Conservation (phyloP, 495 filamentous ascomycete species). For the Penicillium goetzii region DNA sequence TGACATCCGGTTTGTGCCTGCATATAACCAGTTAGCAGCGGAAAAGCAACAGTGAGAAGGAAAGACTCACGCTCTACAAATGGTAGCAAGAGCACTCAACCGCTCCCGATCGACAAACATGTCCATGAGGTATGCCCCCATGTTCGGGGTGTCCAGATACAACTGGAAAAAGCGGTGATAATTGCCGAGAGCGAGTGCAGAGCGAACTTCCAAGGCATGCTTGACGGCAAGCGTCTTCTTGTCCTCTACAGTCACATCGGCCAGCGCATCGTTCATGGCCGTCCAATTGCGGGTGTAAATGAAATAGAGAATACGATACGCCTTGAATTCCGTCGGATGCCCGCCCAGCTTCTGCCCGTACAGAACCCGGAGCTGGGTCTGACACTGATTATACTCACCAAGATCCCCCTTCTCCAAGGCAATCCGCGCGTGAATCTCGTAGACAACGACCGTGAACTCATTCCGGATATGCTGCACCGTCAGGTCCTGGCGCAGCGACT, state of each 20-base stretch:
- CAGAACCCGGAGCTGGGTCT: conserved; percentile 91
- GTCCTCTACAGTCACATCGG: conserved; percentile 96
- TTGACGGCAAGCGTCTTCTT: conserved; percentile 81
- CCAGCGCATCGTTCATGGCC: conserved; percentile 95
- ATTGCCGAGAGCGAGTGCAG: conserved; percentile 88
- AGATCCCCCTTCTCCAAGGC: conserved; percentile 97
- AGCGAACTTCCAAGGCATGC: conserved; percentile 90
- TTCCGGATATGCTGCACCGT: conserved; percentile 97
- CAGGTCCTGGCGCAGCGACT: conserved; percentile 96
- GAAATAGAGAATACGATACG: conserved; percentile 99
- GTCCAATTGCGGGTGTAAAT: conserved; percentile 98
- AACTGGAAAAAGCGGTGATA: conserved; percentile 97
- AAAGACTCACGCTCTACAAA: conserved; percentile 84
- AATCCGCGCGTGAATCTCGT: conserved; percentile 97
- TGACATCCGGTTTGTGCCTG: conserved; percentile 90
- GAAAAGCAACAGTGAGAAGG: neutral
- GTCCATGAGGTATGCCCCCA: conserved; percentile 98
- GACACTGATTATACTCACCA: conserved; percentile 99
- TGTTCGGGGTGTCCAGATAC: conserved; percentile 91
- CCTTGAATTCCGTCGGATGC: conserved; percentile 94
- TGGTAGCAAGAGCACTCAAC: conserved; percentile 81
- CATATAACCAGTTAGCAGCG: neutral
- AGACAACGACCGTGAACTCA: conserved; percentile 92
- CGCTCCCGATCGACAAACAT: conserved; percentile 97
- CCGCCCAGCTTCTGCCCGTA: conserved; percentile 86